phyloP scores from a whole-genome alignment of 2,329 filamentous ascomycete species.

The Massarina eburnea region DNA sequence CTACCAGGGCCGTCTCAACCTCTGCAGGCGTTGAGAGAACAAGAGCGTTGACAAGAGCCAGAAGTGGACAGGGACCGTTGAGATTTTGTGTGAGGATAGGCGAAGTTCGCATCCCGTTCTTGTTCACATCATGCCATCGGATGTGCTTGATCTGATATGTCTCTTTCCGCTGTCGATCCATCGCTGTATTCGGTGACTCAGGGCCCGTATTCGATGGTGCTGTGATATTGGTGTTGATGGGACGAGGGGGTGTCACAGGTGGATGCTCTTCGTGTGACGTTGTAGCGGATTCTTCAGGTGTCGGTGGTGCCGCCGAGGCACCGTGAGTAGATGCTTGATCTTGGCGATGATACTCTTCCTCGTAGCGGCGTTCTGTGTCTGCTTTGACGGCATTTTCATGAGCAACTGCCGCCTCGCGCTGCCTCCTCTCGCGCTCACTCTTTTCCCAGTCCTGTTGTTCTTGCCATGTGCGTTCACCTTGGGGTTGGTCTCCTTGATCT shows the following conservation, averaged over 20 bases:
- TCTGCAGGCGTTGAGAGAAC: slow-evolving; percentile 76
- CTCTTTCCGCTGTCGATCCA: slow-evolving; percentile 60
- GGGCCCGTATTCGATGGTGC: slow-evolving; percentile 21
- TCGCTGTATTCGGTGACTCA: slow-evolving; percentile 45
- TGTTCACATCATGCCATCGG: slow-evolving; percentile 72
- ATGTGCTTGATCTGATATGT: slow-evolving; percentile 94
- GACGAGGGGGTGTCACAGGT: slow-evolving; percentile 38
- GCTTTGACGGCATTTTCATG: slow-evolving; percentile 17
- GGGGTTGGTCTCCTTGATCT: slow-evolving; percentile 12
- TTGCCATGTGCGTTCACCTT: slow-evolving; percentile 26
- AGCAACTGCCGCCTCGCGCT: slow-evolving; percentile 22
- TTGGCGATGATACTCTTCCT: slow-evolving; percentile 26
- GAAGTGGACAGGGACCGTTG: slow-evolving; percentile 90
- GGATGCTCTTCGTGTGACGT: slow-evolving; percentile 36
- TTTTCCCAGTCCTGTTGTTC: slow-evolving; percentile 37
- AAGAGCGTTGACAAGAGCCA: slow-evolving; percentile 91
- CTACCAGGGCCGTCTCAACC: slow-evolving; percentile 69
- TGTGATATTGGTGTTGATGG: slow-evolving; percentile 24
- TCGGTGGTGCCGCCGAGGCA: slow-evolving; percentile 6
- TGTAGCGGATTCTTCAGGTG: slow-evolving; percentile 33
- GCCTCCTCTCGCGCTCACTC: slow-evolving; percentile 23
- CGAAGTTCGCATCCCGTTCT: slow-evolving; percentile 68
- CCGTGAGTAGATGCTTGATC: slow-evolving; percentile 16
- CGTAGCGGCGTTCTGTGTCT: slow-evolving; percentile 27
- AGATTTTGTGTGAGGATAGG: slow-evolving; percentile 90